Evolutionary conservation across 352 stramenopile genomes (phyloP), one percentile per base, ranked within the genome.

Genomic region (Pythium biforme): DNA sequence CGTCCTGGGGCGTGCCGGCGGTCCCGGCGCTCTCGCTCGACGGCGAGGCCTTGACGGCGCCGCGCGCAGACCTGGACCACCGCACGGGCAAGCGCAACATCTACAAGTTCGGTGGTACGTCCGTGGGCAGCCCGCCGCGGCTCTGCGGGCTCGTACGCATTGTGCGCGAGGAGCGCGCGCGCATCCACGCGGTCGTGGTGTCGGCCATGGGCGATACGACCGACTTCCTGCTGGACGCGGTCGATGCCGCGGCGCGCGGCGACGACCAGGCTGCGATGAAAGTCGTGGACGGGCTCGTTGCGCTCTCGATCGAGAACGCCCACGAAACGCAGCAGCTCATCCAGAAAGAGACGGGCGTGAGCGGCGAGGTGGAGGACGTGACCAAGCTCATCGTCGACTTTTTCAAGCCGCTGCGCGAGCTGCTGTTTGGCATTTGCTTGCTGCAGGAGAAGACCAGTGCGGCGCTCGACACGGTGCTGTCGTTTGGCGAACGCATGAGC

Each of bases 21-120:
- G 51, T 76, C 20, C 61, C 72, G 31, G 57, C 72, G 45, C 55
- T 81, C 31, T 66, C 74, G 19, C 64, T 86, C 0, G 64, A 83
- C 23, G 62, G 47, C 29, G 20, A 48, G 17, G 37, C 4, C 9
- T 58, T 22, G 50, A 51, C 8, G 22, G 60, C 51, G 0, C 23
- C 64, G 20, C 55, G 72, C 23, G 68, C 64, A 1, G 43, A 47
- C 41, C 63, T 90, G 33, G 75, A 92, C 61, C 81, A 92, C 55
- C 62, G 58, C 40, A 74, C 69, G 20, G 83, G 84, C 54, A 59
- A 51, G 40, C 78, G 79, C 67, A 93, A 93, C 63, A 81, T 94
- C 31, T 92, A 89, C 79, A 94, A 94, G 67, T 92, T 94, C 52
- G 85, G 81, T 27, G 85, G 83, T 52, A 92, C 85, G 31, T 90